A percentile compares a stretch with the other conserved stretches of the same genome.
Conservation (phyloP, 176 grass and related monocot genomes). For the Poa pratensis region DNA sequence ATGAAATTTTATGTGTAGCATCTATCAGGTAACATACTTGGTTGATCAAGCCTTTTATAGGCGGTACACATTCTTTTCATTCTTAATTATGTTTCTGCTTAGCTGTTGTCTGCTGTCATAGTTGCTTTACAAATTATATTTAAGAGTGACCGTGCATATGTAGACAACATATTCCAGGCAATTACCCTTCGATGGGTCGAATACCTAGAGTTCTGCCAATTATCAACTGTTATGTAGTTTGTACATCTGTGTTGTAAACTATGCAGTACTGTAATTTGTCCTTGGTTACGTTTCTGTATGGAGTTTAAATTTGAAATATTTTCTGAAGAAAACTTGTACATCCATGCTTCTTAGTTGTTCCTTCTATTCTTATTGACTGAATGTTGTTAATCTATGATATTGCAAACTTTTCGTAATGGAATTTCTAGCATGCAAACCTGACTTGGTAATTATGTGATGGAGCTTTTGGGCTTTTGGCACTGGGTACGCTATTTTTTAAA, state of each 20-base stretch:
- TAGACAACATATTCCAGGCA: background rate
- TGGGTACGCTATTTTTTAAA: background rate
- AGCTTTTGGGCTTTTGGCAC: too few species aligned
- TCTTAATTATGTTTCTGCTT: constrained; percentile 12
- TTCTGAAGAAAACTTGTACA: background rate
- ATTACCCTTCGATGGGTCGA: background rate
- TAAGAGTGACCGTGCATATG: background rate
- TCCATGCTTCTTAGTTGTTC: constrained; percentile 2
- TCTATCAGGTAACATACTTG: constrained; percentile 58
- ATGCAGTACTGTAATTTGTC: background rate
- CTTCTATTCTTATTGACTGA: constrained; percentile 18
- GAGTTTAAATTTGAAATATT: background rate
- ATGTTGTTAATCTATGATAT: background rate
- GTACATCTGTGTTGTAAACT: constrained; percentile 32
- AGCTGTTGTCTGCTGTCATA: background rate
- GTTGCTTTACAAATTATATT: background rate
- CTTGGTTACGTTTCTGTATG: background rate
- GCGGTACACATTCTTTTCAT: background rate
- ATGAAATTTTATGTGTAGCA: constrained; percentile 63
- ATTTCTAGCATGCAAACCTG: background rate
- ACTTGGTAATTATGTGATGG: background rate
- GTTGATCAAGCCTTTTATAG: background rate
- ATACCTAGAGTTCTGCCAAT: background rate
- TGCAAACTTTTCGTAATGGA: background rate
- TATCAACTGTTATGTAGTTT: background rate